phyloP scores from a whole-genome alignment of 2,329 filamentous ascomycete species.

The Xylariaceae sp. region DNA sequence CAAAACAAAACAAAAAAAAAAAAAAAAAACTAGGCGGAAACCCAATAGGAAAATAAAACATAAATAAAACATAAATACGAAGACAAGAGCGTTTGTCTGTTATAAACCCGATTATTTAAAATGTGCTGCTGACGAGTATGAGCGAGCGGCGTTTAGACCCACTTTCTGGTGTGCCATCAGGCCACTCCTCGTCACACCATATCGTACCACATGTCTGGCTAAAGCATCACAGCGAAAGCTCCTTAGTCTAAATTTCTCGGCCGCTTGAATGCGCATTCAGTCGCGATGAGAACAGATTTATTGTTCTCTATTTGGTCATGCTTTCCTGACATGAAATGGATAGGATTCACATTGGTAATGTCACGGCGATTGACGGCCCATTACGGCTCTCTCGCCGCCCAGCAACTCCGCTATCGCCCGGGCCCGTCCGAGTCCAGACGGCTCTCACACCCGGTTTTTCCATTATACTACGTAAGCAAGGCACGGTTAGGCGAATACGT shows the following conservation, averaged over 20 bases:
- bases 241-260: slow-evolving; percentile 16
- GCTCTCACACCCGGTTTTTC: neutral
- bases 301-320: too few relatives aligned
- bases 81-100: too few relatives aligned
- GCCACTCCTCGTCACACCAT: slow-evolving; percentile 25
- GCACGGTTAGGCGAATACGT: neutral
- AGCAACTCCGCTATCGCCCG: slow-evolving; percentile 7
- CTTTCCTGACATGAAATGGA: too few relatives aligned
- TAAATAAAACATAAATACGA: too few relatives aligned
- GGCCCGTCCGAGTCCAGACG: slow-evolving; percentile 13
- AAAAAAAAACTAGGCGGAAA: too few relatives aligned
- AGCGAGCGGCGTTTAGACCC: too few relatives aligned
- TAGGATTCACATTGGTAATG: slow-evolving; percentile 1
- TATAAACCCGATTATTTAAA: too few relatives aligned
- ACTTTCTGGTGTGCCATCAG: slow-evolving; percentile 29
- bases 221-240: slow-evolving; percentile 22
- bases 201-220: slow-evolving; percentile 34
- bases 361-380: slow-evolving; percentile 16
- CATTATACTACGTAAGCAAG: slow-evolving; percentile 1
- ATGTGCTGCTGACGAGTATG: too few relatives aligned
- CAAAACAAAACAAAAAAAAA: too few relatives aligned
- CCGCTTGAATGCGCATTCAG: too few relatives aligned
- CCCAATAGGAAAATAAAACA: too few relatives aligned
- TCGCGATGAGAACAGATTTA: too few relatives aligned
- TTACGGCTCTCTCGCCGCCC: slow-evolving; percentile 2